Percentiles rank a stretch among this genome's conserved stretches.
Conservation (phyloP, 768 basidiomycete genomes). For the Suillus clintonianus region DNA sequence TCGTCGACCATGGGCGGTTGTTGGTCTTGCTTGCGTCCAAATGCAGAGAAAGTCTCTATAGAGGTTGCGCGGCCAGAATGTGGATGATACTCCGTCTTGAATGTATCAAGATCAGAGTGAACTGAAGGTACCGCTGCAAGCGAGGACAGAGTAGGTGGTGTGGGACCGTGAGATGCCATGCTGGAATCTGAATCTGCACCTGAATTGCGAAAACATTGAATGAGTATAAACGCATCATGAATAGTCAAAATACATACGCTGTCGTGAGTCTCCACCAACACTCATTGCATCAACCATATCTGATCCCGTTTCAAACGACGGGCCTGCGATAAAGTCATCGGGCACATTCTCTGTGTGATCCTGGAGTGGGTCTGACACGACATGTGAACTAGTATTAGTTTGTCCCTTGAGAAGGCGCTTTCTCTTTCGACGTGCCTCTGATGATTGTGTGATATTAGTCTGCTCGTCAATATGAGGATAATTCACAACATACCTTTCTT, state of each 20-base stretch:
- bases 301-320: neutral
- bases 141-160: neutral
- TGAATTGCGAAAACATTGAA: neutral
- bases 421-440: neutral
- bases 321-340: neutral
- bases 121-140: neutral
- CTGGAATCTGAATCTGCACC: neutral
- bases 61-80: constrained; percentile 6
- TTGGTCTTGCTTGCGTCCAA: neutral
- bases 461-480: too few relatives aligned
- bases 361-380: neutral
- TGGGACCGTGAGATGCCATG: neutral
- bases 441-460: neutral
- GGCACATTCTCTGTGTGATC: neutral
- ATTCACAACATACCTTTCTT: neutral
- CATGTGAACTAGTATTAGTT: neutral
- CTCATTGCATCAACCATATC: neutral
- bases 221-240: neutral
- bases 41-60: constrained; percentile 17
- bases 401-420: neutral
- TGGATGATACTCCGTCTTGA: constrained; percentile 21
- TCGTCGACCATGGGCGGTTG: constrained; percentile 6
- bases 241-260: neutral
- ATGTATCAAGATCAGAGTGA: neutral
- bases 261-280: neutral